phyloP scores from a whole-genome alignment of 2,329 filamentous ascomycete species.

The Penicillium italicum region DNA sequence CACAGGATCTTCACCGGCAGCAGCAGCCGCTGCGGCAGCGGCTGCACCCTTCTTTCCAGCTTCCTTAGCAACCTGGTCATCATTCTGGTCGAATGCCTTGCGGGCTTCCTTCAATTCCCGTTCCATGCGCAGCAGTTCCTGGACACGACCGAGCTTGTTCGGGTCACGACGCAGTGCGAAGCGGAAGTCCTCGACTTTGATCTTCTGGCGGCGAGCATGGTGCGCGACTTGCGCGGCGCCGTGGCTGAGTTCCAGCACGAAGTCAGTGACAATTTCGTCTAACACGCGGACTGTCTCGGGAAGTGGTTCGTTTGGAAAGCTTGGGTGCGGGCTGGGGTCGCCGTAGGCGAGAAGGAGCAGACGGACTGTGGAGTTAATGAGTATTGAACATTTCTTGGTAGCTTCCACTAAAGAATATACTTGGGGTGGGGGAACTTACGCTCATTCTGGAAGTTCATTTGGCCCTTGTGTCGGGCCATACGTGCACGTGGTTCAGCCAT shows the following conservation, averaged over 20 bases:
- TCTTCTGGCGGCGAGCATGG: conserved; percentile 86
- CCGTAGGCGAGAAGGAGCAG: conserved; percentile 46
- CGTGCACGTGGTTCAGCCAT: conserved; percentile 74
- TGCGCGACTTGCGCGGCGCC: conserved; percentile 80
- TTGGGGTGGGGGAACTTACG: conserved; percentile 56
- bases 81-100: conserved; percentile 53
- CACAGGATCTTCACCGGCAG: conserved; percentile 26
- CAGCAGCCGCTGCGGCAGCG: conserved; percentile 24
- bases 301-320: conserved; percentile 73
- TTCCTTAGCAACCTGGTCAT: conserved; percentile 43
- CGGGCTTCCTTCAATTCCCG: conserved; percentile 78
- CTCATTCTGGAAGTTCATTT: conserved; percentile 64
- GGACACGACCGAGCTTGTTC: conserved; percentile 79
- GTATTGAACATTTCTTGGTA: not conserved
- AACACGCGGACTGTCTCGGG: conserved; percentile 80
- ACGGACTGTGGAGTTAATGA: conserved; percentile 31
- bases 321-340: conserved; percentile 47
- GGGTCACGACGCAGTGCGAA: conserved; percentile 86
- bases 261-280: conserved; percentile 95
- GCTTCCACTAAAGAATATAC: conserved; percentile 28
- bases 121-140: conserved; percentile 85
- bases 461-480: conserved; percentile 74
- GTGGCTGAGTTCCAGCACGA: conserved; percentile 90
- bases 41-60: conserved; percentile 33
- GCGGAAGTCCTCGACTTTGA: conserved; percentile 97